Conservation (phyloP, 768 basidiomycete genomes). For the Leccinum barrowsii region DNA sequence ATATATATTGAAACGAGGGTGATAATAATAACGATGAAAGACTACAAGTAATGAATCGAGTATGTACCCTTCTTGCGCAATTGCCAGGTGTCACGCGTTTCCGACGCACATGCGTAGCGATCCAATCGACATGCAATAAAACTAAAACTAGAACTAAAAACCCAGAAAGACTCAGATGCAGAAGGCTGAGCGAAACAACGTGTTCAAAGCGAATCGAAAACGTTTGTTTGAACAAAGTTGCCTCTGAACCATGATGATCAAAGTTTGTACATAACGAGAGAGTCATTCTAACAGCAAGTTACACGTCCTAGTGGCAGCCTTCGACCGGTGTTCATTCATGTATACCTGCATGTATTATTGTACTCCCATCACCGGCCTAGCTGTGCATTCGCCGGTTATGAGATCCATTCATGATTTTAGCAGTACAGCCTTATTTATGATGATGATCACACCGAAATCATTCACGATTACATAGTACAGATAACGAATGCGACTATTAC, state of each 20-base stretch:
- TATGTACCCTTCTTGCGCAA: background rate
- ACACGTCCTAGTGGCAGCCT: background rate
- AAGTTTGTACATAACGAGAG: background rate
- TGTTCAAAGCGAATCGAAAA: background rate
- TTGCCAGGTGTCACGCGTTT: background rate
- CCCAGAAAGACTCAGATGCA: background rate
- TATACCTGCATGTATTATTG: background rate
- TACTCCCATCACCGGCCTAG: background rate
- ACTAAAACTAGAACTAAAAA: background rate
- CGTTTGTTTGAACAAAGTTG: background rate
- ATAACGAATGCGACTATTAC: background rate
- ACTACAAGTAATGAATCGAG: background rate
- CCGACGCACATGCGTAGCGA: background rate
- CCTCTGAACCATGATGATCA: background rate
- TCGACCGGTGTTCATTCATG: background rate
- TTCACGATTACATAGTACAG: background rate
- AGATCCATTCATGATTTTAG: background rate
- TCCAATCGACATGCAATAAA: background rate
- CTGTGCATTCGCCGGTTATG: background rate
- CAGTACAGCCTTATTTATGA: background rate
- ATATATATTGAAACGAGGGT: background rate
- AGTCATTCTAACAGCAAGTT: background rate
- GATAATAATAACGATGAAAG: background rate
- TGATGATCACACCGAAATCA: background rate
- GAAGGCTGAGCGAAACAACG: background rate